Evolutionary conservation across 2,329 filamentous ascomycete genomes (phyloP), one percentile per base, ranked within the genome.

Genomic region (Hypoxylon sp.): DNA sequence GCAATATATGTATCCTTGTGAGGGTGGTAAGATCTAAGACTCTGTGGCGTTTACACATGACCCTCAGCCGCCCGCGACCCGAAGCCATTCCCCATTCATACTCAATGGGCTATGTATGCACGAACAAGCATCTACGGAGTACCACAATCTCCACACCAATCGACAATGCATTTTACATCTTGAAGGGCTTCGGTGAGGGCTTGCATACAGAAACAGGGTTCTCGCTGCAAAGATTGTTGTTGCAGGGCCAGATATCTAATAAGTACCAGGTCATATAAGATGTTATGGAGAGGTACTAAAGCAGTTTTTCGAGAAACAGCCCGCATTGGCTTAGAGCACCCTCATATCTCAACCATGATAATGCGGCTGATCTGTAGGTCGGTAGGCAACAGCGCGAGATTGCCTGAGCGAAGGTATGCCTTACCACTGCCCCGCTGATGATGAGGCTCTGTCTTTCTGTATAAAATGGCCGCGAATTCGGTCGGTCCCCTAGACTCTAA

Each of bases 61-160:
- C 6, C 30, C 17, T 52, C 49, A 36, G 28, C 30, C 9, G 30
- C n/a, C 30, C 9, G 17, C 9, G 30, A 14, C 30, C 13, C 17
- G 17, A 30, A 51, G 41, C 41, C 41, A 45, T 45, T 21, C 10
- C 5, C 41, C 41, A 45, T 45, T 45, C 19, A 45, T n/a, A 23
- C 7, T 6, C 41, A 23, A 19, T 19, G 17, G 7, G 30, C 17
- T 13, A 30, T 52, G 5, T 17, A 19, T 23, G 11, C 23, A 36
- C 32, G n/a, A n/a, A n/a, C n/a, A n/a, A 11, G 30, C 4, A 50
- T 50, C 25, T 14, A 7, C 14, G 11, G n/a, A 34, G 30, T 52
- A 11, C 49, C 17, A 52, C n/a, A 52, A 23, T 19, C 17, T 34
- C 49, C 49, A 19, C 49, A 30, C 49, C 49, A 52, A 52, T 36